Evolutionary conservation across 345 rosid genomes (phyloP).

Genomic region (Stellera chamaejasme): DNA sequence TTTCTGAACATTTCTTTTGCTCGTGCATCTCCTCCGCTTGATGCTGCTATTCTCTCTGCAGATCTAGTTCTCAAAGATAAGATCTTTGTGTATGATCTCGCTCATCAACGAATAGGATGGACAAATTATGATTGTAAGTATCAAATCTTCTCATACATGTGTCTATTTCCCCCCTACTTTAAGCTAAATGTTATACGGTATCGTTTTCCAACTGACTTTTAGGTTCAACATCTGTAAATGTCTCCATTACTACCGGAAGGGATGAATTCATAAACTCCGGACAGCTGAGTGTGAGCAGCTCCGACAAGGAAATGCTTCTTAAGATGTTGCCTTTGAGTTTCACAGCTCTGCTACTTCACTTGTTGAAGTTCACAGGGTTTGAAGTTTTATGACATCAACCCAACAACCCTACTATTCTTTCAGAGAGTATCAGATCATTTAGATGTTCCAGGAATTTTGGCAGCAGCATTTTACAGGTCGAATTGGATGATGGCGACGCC

Average conservation of each 20-base stretch:
- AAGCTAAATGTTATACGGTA: too few species aligned
- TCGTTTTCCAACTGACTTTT: not conserved
- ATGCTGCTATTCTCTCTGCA: slow-evolving; percentile 27
- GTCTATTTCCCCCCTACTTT: not conserved
- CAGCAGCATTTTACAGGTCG: not conserved
- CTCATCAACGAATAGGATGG: slow-evolving; percentile 85
- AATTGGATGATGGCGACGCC: not conserved
- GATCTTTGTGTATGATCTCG: slow-evolving; percentile 84
- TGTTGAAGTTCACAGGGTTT: slow-evolving; percentile 20
- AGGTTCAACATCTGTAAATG: slow-evolving; percentile 90
- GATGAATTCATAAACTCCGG: slow-evolving; percentile 57
- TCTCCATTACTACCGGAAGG: slow-evolving; percentile 64
- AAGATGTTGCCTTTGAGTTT: slow-evolving; percentile 29
- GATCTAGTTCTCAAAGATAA: slow-evolving; percentile 93
- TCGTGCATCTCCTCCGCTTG: not conserved
- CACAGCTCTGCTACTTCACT: slow-evolving; percentile 29
- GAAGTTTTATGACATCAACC: slow-evolving; percentile 29
- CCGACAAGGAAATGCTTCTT: slow-evolving; percentile 32
- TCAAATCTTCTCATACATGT: not conserved
- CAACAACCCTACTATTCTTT: not conserved
- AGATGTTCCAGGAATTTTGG: too few species aligned
- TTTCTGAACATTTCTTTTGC: not conserved
- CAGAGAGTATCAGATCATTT: not conserved
- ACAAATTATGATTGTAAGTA: slow-evolving; percentile 87
- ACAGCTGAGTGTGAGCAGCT: slow-evolving; percentile 37